phyloP scores from a whole-genome alignment of 2,329 filamentous ascomycete genomes.

The Xylaria arbuscula region DNA sequence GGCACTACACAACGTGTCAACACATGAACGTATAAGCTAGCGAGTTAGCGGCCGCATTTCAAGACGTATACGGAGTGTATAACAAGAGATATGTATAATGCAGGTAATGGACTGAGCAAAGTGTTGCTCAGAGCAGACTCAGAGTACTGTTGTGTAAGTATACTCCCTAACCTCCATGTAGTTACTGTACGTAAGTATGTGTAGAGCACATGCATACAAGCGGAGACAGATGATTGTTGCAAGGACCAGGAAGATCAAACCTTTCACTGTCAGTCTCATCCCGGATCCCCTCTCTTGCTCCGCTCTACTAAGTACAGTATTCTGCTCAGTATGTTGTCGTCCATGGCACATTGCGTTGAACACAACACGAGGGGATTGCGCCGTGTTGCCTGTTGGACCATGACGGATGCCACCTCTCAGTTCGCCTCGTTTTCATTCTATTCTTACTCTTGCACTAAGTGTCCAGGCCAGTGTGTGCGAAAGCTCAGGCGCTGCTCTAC shows the following conservation, averaged over 20 bases:
- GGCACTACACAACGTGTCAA: background rate
- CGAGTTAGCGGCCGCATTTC: background rate
- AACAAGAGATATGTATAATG: background rate
- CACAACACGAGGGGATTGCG: conserved; percentile 9
- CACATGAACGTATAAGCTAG: conserved; percentile 7
- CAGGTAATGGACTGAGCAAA: background rate
- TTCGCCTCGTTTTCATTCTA: background rate
- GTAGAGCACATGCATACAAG: conserved; percentile 20
- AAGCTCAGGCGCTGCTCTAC: too few relatives aligned
- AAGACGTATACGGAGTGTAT: conserved; percentile 6
- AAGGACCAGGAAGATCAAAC: conserved; percentile 33
- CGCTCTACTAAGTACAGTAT: conserved; percentile 2
- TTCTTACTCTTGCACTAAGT: background rate
- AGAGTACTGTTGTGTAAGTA: too few relatives aligned
- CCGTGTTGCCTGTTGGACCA: conserved; percentile 28
- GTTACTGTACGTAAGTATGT: background rate
- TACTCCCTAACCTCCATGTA: too few relatives aligned
- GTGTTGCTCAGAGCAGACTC: background rate
- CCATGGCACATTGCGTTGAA: conserved; percentile 25
- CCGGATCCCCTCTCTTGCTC: conserved; percentile 24
- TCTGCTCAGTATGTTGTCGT: background rate
- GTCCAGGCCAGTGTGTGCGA: background rate
- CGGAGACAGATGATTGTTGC: conserved; percentile 28
- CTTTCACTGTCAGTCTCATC: conserved; percentile 17
- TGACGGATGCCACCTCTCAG: background rate